phyloP scores from a whole-genome alignment of 1,139 yeast species.

The Scheffersomyces parashehatae region DNA sequence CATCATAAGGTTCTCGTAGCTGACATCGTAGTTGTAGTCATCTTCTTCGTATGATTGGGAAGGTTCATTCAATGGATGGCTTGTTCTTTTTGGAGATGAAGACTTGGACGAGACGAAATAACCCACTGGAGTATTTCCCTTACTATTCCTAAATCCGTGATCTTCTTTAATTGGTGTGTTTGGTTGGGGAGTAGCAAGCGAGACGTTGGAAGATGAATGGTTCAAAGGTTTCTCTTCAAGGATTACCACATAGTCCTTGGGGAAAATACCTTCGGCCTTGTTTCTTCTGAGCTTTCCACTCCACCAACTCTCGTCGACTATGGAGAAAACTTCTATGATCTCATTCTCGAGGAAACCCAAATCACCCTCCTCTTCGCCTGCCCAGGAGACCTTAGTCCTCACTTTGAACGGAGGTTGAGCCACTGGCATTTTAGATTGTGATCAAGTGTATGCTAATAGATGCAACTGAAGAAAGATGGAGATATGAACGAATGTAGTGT shows the following conservation, averaged over 20 bases:
- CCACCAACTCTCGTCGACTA: constrained; percentile 93
- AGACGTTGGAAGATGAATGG: constrained; percentile 12
- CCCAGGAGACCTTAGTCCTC: constrained; percentile 82
- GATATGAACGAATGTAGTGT: neutral
- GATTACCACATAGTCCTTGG: constrained; percentile 78
- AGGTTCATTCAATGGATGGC: constrained; percentile 19
- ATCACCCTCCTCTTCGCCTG: constrained; percentile 85
- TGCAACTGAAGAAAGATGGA: neutral
- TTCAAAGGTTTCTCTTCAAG: constrained; percentile 26
- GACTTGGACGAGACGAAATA: neutral
- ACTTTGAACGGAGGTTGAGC: constrained; percentile 68
- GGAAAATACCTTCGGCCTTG: constrained; percentile 82
- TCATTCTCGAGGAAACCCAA: constrained; percentile 94
- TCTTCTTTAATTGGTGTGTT: constrained; percentile 19
- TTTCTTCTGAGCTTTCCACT: constrained; percentile 80
- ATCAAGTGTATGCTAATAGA: no score
- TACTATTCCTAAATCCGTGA: constrained; percentile 9
- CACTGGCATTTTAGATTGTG: constrained; percentile 4
- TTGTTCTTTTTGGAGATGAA: neutral
- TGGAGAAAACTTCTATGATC: constrained; percentile 73
- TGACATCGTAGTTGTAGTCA: constrained; percentile 26
- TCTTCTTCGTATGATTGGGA: constrained; percentile 24
- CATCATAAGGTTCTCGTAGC: constrained; percentile 18
- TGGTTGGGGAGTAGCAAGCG: constrained; percentile 13
- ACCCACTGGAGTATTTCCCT: constrained; percentile 17